Conservation (phyloP, 345 rosid genomes). For the Brassica rapa region DNA sequence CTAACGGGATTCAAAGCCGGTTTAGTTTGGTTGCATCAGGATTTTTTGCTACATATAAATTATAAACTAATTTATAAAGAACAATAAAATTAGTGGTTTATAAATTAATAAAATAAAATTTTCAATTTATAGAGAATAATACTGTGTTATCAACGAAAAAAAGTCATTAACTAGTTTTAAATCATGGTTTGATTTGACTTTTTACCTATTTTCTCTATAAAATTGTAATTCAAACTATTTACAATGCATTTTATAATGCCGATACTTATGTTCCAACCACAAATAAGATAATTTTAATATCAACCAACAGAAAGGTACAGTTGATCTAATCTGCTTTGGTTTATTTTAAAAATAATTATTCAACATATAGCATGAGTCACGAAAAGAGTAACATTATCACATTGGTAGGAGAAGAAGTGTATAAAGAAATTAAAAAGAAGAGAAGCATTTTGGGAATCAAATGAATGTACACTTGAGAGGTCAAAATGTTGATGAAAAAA, state of each 20-base stretch:
- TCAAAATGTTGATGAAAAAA: constrained; percentile 20
- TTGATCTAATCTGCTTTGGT: constrained; percentile 17
- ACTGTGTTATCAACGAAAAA: not conserved
- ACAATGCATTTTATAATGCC: constrained; percentile 15
- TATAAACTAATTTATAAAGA: too few relatives aligned
- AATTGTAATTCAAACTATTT: not conserved
- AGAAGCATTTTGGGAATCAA: constrained; percentile 2
- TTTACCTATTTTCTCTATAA: not conserved
- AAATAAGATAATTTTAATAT: not conserved
- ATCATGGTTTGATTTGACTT: not conserved
- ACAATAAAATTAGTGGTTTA: too few relatives aligned
- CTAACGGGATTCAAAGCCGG: too few relatives aligned
- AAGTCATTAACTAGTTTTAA: not conserved
- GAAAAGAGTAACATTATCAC: not conserved
- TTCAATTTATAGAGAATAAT: not conserved
- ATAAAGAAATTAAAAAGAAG: constrained; percentile 1
- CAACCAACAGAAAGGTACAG: constrained; percentile 34
- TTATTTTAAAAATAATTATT: not conserved
- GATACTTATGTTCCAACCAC: constrained; percentile 24
- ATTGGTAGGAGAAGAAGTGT: constrained; percentile 16
- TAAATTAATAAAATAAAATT: too few relatives aligned
- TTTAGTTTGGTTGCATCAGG: too few relatives aligned
- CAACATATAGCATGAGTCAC: constrained; percentile 24
- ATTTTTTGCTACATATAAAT: too few relatives aligned
- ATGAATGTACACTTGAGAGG: constrained; percentile 15